These are phyloP conservation scores for Crinitomyces ghanaensis DNA, from an alignment of 805 yeast species.

Conservation along the genomic window DNA sequence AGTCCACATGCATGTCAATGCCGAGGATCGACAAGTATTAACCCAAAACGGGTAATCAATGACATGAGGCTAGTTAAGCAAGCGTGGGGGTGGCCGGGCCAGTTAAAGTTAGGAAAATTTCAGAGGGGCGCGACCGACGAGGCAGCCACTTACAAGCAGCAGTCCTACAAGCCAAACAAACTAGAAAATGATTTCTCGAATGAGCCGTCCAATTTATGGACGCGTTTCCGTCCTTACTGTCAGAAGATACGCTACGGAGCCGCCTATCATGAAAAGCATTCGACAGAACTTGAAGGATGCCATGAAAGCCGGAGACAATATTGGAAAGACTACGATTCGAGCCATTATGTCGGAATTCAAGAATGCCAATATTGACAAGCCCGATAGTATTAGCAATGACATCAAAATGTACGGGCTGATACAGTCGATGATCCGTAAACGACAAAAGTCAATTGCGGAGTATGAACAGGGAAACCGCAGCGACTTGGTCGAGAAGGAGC, in stretches of 20 bases:
- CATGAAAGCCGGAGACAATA: conserved; percentile 35
- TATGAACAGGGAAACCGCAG: conserved; percentile 35
- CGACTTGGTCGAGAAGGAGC: conserved; percentile 46
- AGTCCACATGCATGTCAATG: too few species aligned
- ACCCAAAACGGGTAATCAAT: too few species aligned
- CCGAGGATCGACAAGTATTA: too few species aligned
- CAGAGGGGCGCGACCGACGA: too few species aligned
- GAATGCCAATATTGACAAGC: conserved; percentile 24
- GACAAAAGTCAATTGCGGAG: conserved; percentile 39
- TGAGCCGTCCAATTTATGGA: too few species aligned
- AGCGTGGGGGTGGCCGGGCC: too few species aligned
- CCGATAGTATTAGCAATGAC: conserved; percentile 21
- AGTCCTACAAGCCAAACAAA: too few species aligned
- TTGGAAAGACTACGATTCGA: conserved; percentile 22
- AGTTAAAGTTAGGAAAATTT: too few species aligned
- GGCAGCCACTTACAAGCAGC: too few species aligned
- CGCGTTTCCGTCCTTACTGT: too few species aligned
- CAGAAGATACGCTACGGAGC: conserved; percentile 16
- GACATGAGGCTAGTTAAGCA: too few species aligned
- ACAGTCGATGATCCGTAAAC: conserved; percentile 28
- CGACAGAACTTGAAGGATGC: conserved; percentile 37
- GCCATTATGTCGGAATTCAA: conserved; percentile 26
- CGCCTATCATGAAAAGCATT: conserved; percentile 26
- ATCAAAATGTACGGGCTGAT: conserved; percentile 31
- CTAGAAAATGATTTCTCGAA: too few species aligned